phyloP scores from a whole-genome alignment of 2,329 filamentous ascomycete genomes.

The Emmonsiellopsis sp. region DNA sequence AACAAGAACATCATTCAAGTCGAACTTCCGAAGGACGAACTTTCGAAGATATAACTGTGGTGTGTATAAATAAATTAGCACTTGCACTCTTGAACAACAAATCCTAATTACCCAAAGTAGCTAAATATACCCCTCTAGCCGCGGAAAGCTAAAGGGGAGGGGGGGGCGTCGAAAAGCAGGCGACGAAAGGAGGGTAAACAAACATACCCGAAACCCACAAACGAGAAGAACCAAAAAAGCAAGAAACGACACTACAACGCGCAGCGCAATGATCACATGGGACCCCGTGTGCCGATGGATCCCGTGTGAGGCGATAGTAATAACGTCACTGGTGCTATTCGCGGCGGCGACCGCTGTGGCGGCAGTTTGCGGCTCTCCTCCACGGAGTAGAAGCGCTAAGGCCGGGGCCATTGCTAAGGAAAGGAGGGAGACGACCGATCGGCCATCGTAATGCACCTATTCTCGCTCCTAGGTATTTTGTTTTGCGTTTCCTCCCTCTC shows the following conservation, averaged over 20 bases:
- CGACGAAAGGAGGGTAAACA: not conserved
- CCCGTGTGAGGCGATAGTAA: not conserved
- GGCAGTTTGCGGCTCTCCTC: not conserved
- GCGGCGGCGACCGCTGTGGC: not conserved
- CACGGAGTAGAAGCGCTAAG: not conserved
- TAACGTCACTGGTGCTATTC: not conserved
- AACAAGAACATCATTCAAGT: not conserved
- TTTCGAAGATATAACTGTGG: not conserved
- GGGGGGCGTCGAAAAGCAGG: not conserved
- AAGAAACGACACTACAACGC: not conserved
- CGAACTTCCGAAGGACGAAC: not conserved
- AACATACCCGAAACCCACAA: not conserved
- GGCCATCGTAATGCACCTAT: too few relatives aligned
- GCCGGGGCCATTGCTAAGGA: not conserved
- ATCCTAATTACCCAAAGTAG: too few relatives aligned
- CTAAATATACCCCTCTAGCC: too few relatives aligned
- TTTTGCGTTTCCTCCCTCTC: too few relatives aligned
- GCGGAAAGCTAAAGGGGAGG: too few relatives aligned
- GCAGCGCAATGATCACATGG: not conserved
- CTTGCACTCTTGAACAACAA: not conserved
- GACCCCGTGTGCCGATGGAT: too few relatives aligned
- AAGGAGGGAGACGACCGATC: too few relatives aligned
- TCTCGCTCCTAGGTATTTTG: too few relatives aligned
- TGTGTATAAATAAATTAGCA: not conserved
- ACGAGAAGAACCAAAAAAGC: not conserved